Base-by-base conservation (phyloP, 768 basidiomycete species). In the Cystofilobasidium bisporidii region DNA sequence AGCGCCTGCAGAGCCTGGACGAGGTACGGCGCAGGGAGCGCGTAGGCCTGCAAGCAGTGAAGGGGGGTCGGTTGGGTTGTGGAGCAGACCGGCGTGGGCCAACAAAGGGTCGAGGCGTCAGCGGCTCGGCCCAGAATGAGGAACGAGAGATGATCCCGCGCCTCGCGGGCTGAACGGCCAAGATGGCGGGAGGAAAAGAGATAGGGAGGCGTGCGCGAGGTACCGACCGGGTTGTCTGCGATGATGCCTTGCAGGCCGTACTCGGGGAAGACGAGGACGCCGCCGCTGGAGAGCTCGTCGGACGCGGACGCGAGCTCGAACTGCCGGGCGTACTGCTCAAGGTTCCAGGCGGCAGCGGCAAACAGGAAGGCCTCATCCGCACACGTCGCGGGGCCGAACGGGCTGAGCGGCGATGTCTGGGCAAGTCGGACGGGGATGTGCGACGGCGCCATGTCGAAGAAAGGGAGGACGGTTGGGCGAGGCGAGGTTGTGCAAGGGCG, bases 211-310 rank as follows among this genome's bases (percentile, higher is more conserved):
- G n/a, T n/a, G n/a, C n/a, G n/a, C n/a, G n/a, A n/a, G n/a, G n/a
- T n/a, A 55, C 33, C 40, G 22, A 64, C 63, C 38, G 48, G 24
- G 26, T 28, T 24, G 60, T 45, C 40, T 43, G 36, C 41, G 38
- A 64, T 55, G 48, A 64, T 55, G 33, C 63, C 63, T 20, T 64
- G 48, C 15, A 64, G 50, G 33, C n/a, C 50, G 53, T 64, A 64
- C 38, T 64, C 63, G 14, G 63, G 63, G 18, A 64, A 56, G 63
- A 53, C 36, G 63, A 26, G 15, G 32, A 64, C 50, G 38, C 63
- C 63, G 6, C 33, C 45, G 24, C 18, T 20, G 36, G 6, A 18
- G 3, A 63, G 45, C 20, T 22, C 22, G 15, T 43, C 50, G 11
- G 26, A 26, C 45, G 30, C 50, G 32, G n/a, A 4, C 22, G 26